Percentiles rank a stretch among this genome's conserved stretches.
Evolutionary conservation across 768 basidiomycete genomes (phyloP).

Genomic region (Tricholoma saponaceum): DNA sequence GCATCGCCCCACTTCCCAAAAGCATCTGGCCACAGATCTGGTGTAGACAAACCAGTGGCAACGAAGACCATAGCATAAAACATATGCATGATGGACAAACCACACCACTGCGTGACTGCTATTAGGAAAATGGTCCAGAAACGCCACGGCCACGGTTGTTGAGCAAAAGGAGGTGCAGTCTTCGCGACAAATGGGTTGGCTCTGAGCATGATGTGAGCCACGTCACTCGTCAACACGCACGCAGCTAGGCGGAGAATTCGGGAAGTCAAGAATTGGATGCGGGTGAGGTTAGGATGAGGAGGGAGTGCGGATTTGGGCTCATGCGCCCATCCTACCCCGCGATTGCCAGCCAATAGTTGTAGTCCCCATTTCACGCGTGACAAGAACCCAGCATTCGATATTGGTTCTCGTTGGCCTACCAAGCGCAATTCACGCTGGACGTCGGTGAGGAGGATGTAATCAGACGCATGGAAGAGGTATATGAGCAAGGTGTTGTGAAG

Average conservation of each 20-base stretch:
- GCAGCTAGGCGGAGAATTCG: neutral
- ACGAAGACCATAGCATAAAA: neutral
- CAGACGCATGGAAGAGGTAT: neutral
- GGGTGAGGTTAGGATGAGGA: constrained; percentile 3
- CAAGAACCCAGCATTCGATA: constrained; percentile 6
- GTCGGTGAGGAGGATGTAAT: constrained; percentile 13
- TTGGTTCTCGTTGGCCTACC: constrained; percentile 8
- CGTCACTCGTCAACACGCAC: neutral
- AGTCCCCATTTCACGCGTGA: constrained; percentile 9
- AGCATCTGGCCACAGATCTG: neutral
- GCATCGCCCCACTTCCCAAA: neutral
- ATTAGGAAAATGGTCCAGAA: neutral
- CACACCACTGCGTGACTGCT: neutral
- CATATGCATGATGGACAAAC: neutral
- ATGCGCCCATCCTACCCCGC: constrained; percentile 10
- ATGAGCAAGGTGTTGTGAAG: neutral
- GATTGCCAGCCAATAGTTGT: neutral
- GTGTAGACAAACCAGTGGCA: neutral
- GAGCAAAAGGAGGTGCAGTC: neutral
- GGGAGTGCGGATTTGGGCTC: constrained; percentile 7
- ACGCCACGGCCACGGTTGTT: neutral
- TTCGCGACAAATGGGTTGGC: neutral
- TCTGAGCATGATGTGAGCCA: neutral
- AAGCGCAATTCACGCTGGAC: constrained; percentile 7
- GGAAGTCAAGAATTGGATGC: neutral